Evolutionary conservation across 2,329 filamentous ascomycete genomes (phyloP), one percentile per base, ranked within the genome.

Genomic region (Colletotrichum orchidophilum): DNA sequence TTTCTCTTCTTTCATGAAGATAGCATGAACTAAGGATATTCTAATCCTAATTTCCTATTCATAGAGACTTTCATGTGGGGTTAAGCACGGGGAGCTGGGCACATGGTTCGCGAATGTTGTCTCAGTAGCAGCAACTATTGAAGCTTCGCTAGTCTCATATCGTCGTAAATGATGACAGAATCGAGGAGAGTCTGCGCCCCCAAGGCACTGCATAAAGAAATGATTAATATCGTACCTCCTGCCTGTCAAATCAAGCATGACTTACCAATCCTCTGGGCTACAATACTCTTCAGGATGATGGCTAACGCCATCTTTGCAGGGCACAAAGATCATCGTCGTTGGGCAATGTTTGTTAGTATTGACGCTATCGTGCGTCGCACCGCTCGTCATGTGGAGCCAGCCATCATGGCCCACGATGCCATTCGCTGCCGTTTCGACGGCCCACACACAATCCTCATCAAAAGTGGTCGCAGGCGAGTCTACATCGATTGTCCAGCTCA

Each of bases 271-370:
- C 55, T 90, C 88, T 0, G 85, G 84, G 52, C 84, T 87, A 42
- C 87, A 88, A 75, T 89, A 92, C 76, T 92, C 90, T 53, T 87
- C 84, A 2, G 90, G 90, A 74, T 91, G 87, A 76, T 92, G 90
- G 75, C 88, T 91, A 21, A 92, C 80, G 1, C 90, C 90, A 74
- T 90, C 87, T 76, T 84, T 86, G 73, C 88, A 91, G 4, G 90
- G 89, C n/a, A 91, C 87, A 74, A 92, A 92, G 29, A 92, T 89
- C 90, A 92, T 92, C 53, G 87, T 87, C 2, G 90, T 91, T n/a
- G 90, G 90, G 53, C 87, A 88, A 42, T 83, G 82, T 73, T 86
- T 85, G 54, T 86, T 90, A 5, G 90, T 86, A 72, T 90, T 89
- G 5, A 91, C 89, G 74, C 87, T 90, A 74, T 83, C 84, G 42